A percentile compares a stretch with the other conserved stretches of the same genome.
These are phyloP conservation scores for Leptodermis oblonga DNA, from an alignment of 257 asterid genomes.

Conservation along the genomic window DNA sequence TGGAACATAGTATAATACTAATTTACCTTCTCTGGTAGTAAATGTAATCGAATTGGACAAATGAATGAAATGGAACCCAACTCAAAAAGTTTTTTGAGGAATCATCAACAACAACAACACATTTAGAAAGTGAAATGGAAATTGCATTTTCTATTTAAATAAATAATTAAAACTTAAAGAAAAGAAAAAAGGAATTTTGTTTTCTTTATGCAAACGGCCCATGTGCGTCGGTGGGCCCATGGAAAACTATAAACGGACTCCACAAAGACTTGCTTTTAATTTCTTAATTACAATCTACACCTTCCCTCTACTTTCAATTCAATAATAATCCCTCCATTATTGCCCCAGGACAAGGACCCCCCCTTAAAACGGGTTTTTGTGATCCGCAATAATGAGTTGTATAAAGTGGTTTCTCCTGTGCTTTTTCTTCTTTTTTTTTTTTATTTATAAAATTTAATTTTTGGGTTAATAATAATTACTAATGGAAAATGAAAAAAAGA, in stretches of 20 bases:
- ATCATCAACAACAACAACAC: neutral
- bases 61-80: neutral
- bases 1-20: no score
- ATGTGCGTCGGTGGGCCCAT: conserved; percentile 78
- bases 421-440: no score
- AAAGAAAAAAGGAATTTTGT: conserved; percentile 42
- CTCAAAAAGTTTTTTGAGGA: neutral
- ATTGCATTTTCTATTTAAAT: neutral
- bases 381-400: conserved; percentile 43
- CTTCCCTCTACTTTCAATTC: conserved; percentile 37
- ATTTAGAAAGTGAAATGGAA: neutral
- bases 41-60: neutral
- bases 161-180: conserved; percentile 12
- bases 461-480: neutral
- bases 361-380: conserved; percentile 24
- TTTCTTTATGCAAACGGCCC: conserved; percentile 80
- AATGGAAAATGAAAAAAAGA: neutral
- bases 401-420: conserved; percentile 26
- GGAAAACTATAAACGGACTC: conserved; percentile 77
- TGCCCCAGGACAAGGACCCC: conserved; percentile 39
- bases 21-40: no score
- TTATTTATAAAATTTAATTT: no score
- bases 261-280: conserved; percentile 50
- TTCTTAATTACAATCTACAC: conserved; percentile 53
- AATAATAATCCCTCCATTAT: conserved; percentile 53